Conservation (phyloP, 2,329 filamentous ascomycete species). For the Elsinoe fawcettii region DNA sequence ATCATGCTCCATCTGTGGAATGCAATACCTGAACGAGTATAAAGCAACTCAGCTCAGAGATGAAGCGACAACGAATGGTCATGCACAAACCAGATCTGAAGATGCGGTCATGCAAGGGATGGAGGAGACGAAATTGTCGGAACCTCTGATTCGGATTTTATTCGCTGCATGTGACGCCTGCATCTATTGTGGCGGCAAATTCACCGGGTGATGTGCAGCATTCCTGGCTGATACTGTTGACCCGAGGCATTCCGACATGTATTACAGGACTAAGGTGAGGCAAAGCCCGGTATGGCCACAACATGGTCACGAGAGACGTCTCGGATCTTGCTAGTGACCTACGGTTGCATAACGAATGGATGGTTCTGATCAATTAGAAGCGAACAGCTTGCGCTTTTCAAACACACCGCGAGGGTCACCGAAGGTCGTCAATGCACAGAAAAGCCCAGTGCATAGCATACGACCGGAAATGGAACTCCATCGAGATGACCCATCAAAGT, state of each 20-base stretch:
- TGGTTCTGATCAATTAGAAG: not conserved
- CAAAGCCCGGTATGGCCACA: not conserved
- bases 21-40: slow-evolving; percentile 42
- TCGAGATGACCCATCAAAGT: not conserved
- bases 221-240: slow-evolving; percentile 1
- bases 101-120: not conserved
- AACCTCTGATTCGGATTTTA: slow-evolving; percentile 25
- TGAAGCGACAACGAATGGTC: not conserved
- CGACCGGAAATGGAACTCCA: slow-evolving; percentile 24
- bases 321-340: not conserved
- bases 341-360: not conserved
- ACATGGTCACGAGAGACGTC: not conserved
- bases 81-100: not conserved
- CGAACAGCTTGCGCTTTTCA: slow-evolving; percentile 23
- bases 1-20: slow-evolving; percentile 46
- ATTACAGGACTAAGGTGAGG: slow-evolving; percentile 2
- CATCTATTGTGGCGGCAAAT: slow-evolving; percentile 34
- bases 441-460: slow-evolving; percentile 31
- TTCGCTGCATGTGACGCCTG: slow-evolving; percentile 32
- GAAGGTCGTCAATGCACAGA: slow-evolving; percentile 25
- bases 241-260: not conserved
- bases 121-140: not conserved
- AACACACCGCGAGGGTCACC: slow-evolving; percentile 30
- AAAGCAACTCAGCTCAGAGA: not conserved
- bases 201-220: slow-evolving; percentile 23